Base-by-base conservation (phyloP, 2,329 filamentous ascomycete genomes). In the Clonostachys solani region DNA sequence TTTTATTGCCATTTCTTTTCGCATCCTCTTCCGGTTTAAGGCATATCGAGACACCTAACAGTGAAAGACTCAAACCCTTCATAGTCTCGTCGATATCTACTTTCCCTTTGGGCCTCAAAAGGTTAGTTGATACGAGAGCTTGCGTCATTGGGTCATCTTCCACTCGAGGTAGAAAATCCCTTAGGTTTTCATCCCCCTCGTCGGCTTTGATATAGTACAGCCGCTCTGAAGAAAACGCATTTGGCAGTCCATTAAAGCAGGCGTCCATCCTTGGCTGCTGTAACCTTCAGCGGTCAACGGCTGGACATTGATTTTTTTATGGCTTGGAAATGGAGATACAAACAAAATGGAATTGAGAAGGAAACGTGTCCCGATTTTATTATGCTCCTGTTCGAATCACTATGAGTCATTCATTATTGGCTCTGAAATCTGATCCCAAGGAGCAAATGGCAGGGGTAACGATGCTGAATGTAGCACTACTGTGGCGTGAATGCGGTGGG, bases 21-120 rank as follows among this genome's bases (percentile, higher is more conserved):
- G 16, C 15, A 8, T 53, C 47, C 16, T 44, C n/a, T 19, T 48
- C 46, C 7, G 45, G 35, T 10, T 29, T 29, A 3, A 57, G 52
- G 19, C 51, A 56, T 12, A 56, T 51, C 29, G 50, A 52, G 16
- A 57, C 52, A 40, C 50, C 51, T 13, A 57, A 49, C 15, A 52
- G 50, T 16, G 54, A 38, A 38, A 4, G 7, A 12, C 15, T n/a
- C 36, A 38, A 38, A 8, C 36, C 15, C 17, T 38, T n/a, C 36
- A 38, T n/a, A n/a, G 36, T 38, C 6, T 38, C 36, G 4, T 38
- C 36, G 36, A 38, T n/a, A 18, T 38, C 36, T 38, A 7, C 10
- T 18, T 38, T 38, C 15, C 15, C 17, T 18, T 38, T 38, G 12
- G 36, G 36, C 36, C 36, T n/a, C 15, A 38, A 5, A n/a, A 38